Evolutionary conservation across 495 filamentous ascomycete species (phyloP), one percentile per base, ranked within the genome.

Genomic region (Apodospora peruviana): DNA sequence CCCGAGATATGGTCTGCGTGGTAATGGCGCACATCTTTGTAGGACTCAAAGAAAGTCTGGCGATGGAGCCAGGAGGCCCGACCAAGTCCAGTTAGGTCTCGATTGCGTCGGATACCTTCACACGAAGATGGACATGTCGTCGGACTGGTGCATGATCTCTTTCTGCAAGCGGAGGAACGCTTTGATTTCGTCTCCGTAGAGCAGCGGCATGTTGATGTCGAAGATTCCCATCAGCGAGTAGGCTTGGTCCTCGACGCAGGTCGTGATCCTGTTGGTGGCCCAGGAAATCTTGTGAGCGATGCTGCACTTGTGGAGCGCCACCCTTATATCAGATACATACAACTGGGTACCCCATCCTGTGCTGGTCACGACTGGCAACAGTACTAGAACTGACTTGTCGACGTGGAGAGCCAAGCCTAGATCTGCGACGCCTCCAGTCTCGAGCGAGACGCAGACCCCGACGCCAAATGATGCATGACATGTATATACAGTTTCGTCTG

Each of bases 201-300:
- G 25, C 9, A 46, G 9, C 3, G 16, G 29, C 18, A 46, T 46
- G 11, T 46, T 4, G 3, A 46, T 17, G 20, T 36, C 19, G 18
- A 46, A 46, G 43, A 46, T 8, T 14, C 43, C 29, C 18, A n/a
- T 21, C 4, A 42, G 40, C 40, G 40, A 42, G 40, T 42, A 42
- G 10, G 40, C 40, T 5, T 18, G 5, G 16, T 46, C 43, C 22
- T 46, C 43, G 8, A 14, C 2, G 0, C 32, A 18, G 34, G 36
- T 42, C 17, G 37, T 48, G 17, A 12, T 41, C 9, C 46, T 35
- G 10, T 41, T 29, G 10, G 36, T 16, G 12, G 21, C 25, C 37
- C 24, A 48, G 12, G 16, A 34, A 12, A 48, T 48, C n/a, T 37
- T 34, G 17, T 20, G 24, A 2, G 16, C 24, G 37, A 48, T 16